phyloP scores from a whole-genome alignment of 2,329 filamentous ascomycete genomes.

The Decorospora gaudefroyi region DNA sequence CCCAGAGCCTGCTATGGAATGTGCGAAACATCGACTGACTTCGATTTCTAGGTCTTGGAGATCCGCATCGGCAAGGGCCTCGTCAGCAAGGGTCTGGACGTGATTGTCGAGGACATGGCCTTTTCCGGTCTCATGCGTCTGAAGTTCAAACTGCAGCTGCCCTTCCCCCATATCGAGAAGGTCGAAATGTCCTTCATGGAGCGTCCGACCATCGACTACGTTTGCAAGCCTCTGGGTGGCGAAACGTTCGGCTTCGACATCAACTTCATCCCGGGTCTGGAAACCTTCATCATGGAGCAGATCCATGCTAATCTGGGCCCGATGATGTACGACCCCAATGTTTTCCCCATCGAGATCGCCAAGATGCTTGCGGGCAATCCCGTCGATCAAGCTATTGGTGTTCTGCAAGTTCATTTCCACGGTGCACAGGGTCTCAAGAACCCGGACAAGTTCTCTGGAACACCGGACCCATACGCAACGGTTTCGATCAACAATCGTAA shows the following conservation, averaged over 20 bases:
- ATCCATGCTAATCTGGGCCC: conserved; percentile 91
- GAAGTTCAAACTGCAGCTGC: conserved; percentile 95
- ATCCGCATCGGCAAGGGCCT: conserved; percentile 94
- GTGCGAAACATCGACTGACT: too few relatives aligned
- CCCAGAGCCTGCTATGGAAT: too few relatives aligned
- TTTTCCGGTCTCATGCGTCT: conserved; percentile 95
- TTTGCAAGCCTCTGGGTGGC: conserved; percentile 95
- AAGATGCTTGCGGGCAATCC: conserved; percentile 96
- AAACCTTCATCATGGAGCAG: conserved; percentile 91
- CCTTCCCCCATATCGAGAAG: conserved; percentile 93
- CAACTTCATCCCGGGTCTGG: conserved; percentile 95
- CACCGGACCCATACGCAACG: conserved; percentile 85
- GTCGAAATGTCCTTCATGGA: conserved; percentile 95
- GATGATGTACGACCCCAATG: conserved; percentile 98
- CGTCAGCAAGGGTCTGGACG: conserved; percentile 94
- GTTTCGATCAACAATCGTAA: conserved; percentile 83
- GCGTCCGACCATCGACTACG: conserved; percentile 88
- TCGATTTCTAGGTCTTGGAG: too few relatives aligned
- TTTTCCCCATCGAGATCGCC: conserved; percentile 97
- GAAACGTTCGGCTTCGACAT: conserved; percentile 97
- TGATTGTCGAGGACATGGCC: conserved; percentile 97
- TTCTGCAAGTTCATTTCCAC: conserved; percentile 88
- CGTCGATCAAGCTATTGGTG: conserved; percentile 93
- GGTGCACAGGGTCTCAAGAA: conserved; percentile 93
- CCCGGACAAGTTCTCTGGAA: conserved; percentile 88